Evolutionary conservation across 1,284 basidiomycete genomes (phyloP).

Genomic region (Puccinia hordei): DNA sequence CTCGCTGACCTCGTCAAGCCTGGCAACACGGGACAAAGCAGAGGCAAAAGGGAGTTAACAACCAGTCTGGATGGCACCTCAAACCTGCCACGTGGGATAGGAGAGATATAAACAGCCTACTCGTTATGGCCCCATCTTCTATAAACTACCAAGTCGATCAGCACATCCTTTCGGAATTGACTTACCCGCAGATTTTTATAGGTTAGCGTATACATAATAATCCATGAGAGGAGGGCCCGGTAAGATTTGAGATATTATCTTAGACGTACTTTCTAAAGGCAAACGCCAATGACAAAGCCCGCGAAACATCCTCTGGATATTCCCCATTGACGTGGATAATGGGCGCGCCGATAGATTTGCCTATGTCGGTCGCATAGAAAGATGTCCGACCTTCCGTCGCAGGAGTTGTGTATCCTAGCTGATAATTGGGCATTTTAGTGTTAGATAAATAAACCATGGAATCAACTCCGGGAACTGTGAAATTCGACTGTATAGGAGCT

Average conservation of each 20-base stretch:
- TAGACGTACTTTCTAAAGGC: conserved; percentile 68
- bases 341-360: conserved; percentile 84
- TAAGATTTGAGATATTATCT: neutral
- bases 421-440: neutral
- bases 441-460: conserved; percentile 57
- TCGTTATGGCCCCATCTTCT: conserved; percentile 80
- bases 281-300: conserved; percentile 75
- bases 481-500: neutral
- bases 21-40: neutral
- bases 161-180: conserved; percentile 55
- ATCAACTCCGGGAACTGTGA: conserved; percentile 57
- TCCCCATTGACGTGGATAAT: conserved; percentile 91
- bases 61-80: neutral
- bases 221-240: neutral
- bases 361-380: conserved; percentile 82
- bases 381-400: conserved; percentile 78
- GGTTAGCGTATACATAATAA: neutral
- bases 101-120: conserved; percentile 42
- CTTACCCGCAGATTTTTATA: conserved; percentile 12
- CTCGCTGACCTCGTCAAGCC: conserved; percentile 67
- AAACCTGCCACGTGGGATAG: neutral
- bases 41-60: neutral
- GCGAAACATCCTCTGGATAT: conserved; percentile 73
- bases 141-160: conserved; percentile 80
- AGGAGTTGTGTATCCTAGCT: conserved; percentile 80